phyloP scores from a whole-genome alignment of 148 eudicot species.

The Dianthus caryophyllus region DNA sequence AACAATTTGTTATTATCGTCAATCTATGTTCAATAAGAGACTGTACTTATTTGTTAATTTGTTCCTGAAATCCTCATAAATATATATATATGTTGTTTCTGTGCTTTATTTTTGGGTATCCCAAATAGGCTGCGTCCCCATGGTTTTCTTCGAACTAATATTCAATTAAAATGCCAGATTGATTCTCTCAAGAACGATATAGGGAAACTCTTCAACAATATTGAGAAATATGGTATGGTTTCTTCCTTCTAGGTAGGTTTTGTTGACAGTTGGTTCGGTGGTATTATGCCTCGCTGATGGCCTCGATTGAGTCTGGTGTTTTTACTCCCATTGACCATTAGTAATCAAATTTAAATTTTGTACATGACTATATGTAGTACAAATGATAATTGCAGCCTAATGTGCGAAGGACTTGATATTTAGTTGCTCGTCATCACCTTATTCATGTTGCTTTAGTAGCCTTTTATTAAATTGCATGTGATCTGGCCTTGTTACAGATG shows the following conservation, averaged over 20 bases:
- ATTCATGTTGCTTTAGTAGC: neutral
- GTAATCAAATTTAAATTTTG: too few species aligned
- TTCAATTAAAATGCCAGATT: slow-evolving; percentile 45
- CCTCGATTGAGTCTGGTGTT: too few species aligned
- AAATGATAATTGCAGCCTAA: too few species aligned
- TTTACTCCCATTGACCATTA: too few species aligned
- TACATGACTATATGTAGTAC: too few species aligned
- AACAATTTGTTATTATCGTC: neutral
- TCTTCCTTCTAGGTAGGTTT: too few species aligned
- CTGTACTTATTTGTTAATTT: neutral
- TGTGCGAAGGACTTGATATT: neutral
- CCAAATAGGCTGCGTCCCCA: neutral
- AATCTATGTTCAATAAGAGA: neutral
- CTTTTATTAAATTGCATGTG: neutral
- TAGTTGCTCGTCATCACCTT: neutral
- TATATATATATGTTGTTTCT: neutral
- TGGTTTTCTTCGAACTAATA: slow-evolving; percentile 7
- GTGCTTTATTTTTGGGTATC: slow-evolving; percentile 2
- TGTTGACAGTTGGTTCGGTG: neutral
- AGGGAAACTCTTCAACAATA: slow-evolving; percentile 72
- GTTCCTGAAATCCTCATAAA: neutral
- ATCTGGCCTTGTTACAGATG: slow-evolving; percentile 45
- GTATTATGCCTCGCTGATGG: too few species aligned
- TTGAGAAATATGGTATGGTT: slow-evolving; percentile 81
- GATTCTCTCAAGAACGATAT: slow-evolving; percentile 61